These are phyloP conservation scores for Austroboletus niveus DNA, from an alignment of 1,284 basidiomycete species.

Conservation along the genomic window DNA sequence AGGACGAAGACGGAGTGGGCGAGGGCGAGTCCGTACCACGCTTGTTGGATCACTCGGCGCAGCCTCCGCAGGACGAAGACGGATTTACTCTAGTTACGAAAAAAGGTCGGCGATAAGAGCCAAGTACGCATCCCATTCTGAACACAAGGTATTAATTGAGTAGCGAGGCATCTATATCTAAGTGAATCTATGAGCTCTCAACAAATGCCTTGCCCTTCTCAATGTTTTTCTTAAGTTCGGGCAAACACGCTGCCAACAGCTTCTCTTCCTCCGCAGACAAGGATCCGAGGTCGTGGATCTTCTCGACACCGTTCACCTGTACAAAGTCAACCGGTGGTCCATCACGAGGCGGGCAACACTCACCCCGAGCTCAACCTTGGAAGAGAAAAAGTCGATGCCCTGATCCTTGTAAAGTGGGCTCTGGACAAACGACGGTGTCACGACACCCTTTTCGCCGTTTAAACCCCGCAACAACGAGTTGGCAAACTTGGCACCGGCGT, in stretches of 20 bases:
- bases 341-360: slow-evolving; percentile 31
- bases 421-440: slow-evolving; percentile 87
- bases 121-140: slow-evolving; percentile 5
- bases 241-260: slow-evolving; percentile 84
- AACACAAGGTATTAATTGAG: slow-evolving; percentile 25
- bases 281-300: slow-evolving; percentile 80
- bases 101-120: slow-evolving; percentile 41
- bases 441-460: slow-evolving; percentile 82
- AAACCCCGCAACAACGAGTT: slow-evolving; percentile 80
- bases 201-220: slow-evolving; percentile 89
- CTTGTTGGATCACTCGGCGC: slow-evolving; percentile 18
- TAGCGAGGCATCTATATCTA: slow-evolving; percentile 23
- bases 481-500: slow-evolving; percentile 88
- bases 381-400: slow-evolving; percentile 89
- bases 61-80: slow-evolving; percentile 67
- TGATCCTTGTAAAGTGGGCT: slow-evolving; percentile 80
- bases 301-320: slow-evolving; percentile 84
- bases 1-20: slow-evolving; percentile 11
- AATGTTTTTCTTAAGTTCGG: slow-evolving; percentile 96
- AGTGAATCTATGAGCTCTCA: slow-evolving; percentile 33
- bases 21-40: slow-evolving; percentile 15
- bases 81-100: slow-evolving; percentile 82
- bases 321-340: slow-evolving; percentile 5
- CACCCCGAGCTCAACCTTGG: slow-evolving; percentile 88
- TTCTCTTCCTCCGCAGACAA: slow-evolving; percentile 81